phyloP scores from a whole-genome alignment of 257 asterid species.

The Ligustrum vulgare region DNA sequence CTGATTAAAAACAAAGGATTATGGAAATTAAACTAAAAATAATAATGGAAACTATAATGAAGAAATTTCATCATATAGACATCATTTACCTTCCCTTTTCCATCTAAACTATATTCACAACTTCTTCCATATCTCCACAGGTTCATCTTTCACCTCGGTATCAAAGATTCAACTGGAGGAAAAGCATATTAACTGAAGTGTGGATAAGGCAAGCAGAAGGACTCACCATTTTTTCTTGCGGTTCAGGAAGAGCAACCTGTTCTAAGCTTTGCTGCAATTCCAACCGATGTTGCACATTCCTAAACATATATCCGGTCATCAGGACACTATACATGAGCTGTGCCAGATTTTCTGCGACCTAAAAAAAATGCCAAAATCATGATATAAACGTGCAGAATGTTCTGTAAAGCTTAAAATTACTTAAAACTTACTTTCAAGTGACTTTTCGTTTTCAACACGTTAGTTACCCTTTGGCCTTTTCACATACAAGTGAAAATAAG shows the following conservation, averaged over 20 bases:
- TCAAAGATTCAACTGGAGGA: conserved; percentile 7
- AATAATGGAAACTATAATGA: neutral
- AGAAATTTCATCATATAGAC: neutral
- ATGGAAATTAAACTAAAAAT: neutral
- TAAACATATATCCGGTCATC: conserved; percentile 99
- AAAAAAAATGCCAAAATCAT: conserved; percentile 24
- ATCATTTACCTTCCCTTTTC: neutral
- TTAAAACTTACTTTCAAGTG: conserved; percentile 8
- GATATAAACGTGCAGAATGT: conserved; percentile 3
- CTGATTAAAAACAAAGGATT: neutral
- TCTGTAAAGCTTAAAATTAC: neutral
- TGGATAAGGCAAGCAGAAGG: conserved; percentile 15
- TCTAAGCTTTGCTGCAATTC: conserved; percentile 96
- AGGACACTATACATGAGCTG: conserved; percentile 95
- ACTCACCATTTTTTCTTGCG: conserved; percentile 59
- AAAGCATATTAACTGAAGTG: neutral
- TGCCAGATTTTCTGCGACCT: conserved; percentile 98
- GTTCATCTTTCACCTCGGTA: conserved; percentile 1
- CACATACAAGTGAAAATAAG: neutral
- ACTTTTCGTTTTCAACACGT: neutral
- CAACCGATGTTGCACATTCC: conserved; percentile 83
- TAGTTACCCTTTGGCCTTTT: neutral
- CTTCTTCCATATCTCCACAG: conserved; percentile 1
- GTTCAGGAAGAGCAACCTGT: conserved; percentile 94
- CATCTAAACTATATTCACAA: conserved; percentile 12